Evolutionary conservation across 2,329 filamentous ascomycete species (phyloP).

Genomic region (Aquanectria penicillioides): DNA sequence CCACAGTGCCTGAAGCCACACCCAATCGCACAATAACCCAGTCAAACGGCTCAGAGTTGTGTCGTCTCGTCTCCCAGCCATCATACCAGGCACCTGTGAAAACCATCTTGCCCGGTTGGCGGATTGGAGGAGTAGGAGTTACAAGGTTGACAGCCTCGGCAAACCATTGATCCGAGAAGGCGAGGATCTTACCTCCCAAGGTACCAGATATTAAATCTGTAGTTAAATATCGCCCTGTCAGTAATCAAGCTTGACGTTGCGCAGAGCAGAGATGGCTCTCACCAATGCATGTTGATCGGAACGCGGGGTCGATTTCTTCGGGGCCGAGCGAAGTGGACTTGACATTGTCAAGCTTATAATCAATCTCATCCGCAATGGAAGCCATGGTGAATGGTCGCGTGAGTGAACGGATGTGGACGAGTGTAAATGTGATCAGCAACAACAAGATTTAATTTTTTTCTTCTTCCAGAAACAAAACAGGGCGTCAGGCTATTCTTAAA

Average conservation of each 20-base stretch:
- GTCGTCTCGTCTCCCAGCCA: slow-evolving; percentile 75
- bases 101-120: slow-evolving; percentile 74
- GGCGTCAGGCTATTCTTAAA: slow-evolving; percentile 10
- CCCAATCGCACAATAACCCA: slow-evolving; percentile 74
- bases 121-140: slow-evolving; percentile 70
- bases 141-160: slow-evolving; percentile 72
- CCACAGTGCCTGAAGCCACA: slow-evolving; percentile 76
- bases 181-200: slow-evolving; percentile 71
- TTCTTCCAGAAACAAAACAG: too few species aligned
- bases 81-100: slow-evolving; percentile 77
- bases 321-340: slow-evolving; percentile 59
- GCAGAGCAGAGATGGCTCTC: too few species aligned
- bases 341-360: slow-evolving; percentile 67
- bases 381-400: slow-evolving; percentile 40
- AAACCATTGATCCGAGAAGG: slow-evolving; percentile 75
- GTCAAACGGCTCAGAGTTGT: slow-evolving; percentile 72
- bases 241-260: too few species aligned
- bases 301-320: slow-evolving; percentile 68
- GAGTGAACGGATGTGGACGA: neutral
- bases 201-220: slow-evolving; percentile 69
- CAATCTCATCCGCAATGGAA: slow-evolving; percentile 55
- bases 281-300: slow-evolving; percentile 71
- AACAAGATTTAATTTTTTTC: neutral
- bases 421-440: neutral
- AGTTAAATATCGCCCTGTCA: too few species aligned